A percentile compares a stretch with the other conserved stretches of the same genome.
phyloP scores from a whole-genome alignment of 2,329 filamentous ascomycete species.

The Verticillium isaacii region DNA sequence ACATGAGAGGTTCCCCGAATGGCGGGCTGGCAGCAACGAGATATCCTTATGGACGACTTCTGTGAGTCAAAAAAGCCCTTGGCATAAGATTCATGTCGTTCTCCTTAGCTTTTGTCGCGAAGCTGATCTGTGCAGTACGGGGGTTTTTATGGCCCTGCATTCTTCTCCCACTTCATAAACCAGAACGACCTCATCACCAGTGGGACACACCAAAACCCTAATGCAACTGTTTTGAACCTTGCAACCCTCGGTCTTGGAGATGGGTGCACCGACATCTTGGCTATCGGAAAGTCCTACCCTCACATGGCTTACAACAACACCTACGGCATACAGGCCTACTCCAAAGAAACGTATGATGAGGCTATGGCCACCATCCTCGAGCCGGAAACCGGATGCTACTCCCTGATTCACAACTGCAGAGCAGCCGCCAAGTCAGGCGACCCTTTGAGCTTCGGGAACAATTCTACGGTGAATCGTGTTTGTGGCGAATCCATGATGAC shows the following conservation, averaged over 20 bases:
- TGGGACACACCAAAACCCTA: neutral
- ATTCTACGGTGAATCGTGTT: conserved; percentile 30
- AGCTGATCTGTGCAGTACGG: conserved; percentile 2
- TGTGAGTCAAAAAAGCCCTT: neutral
- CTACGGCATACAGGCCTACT: conserved; percentile 6
- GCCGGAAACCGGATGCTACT: conserved; percentile 45
- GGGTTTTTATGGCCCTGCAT: conserved; percentile 4
- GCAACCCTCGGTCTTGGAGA: neutral
- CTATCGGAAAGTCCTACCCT: conserved; percentile 25
- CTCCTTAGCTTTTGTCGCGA: no score
- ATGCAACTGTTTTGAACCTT: conserved; percentile 21
- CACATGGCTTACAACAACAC: conserved; percentile 17
- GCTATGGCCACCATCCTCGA: conserved; percentile 27
- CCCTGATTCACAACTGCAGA: conserved; percentile 47
- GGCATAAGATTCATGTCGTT: no score
- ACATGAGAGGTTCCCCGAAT: conserved; percentile 48
- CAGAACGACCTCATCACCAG: conserved; percentile 4
- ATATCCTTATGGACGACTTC: conserved; percentile 43
- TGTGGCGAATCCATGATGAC: conserved; percentile 46
- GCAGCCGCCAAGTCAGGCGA: conserved; percentile 32
- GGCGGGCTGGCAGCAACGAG: conserved; percentile 45
- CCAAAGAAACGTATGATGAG: conserved; percentile 14
- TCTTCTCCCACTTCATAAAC: conserved; percentile 5
- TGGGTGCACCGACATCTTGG: conserved; percentile 6
- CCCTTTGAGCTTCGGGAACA: conserved; percentile 33